Evolutionary conservation across 2,329 filamentous ascomycete genomes (phyloP), one percentile per base, ranked within the genome.

Genomic region (Nemania diffusa): DNA sequence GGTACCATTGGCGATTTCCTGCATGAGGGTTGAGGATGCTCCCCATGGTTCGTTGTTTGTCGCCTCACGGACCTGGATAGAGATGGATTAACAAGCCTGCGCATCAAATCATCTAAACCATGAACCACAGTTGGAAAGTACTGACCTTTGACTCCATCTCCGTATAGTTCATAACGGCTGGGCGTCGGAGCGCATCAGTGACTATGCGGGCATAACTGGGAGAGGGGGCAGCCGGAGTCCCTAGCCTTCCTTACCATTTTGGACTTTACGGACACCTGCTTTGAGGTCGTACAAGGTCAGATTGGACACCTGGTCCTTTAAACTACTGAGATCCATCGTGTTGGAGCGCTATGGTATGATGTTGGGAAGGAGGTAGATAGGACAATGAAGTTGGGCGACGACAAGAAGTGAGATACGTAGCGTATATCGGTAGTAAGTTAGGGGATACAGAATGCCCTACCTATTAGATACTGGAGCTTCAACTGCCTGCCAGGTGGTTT

Each of bases 11-110:
- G 96, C 94, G 80, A 99, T 99, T 82, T 99, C 96, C 82, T 98
- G 94, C 94, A 98, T 97, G 76, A 92, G 79, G 11, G 91, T 92
- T 27, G 91, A 91, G 13, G 91, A 92, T 57, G 91, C 89, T 72
- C 94, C 96, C 96, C 96, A 99, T 64, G 96, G 96, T 81, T 99
- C 96, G 80, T 98, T 98, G 83, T 99, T 99, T 42, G 96, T 99
- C 32, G 96, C 96, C 85, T 99, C 96, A 81, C 96, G 92, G 73
- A 98, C 94, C 91, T 96, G 74, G 62, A 56, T 95, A 74, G 63
- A 53, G 50, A 44, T 62, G 51, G 53, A 17, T 22, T 24, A 55
- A 44, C 57, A 50, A 57, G 65, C 61, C 15, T 48, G 57, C 62
- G 60, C 29, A 46, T 60, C 22, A 24, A 44, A 61, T n/a, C 32